Conservation (phyloP, 2,329 filamentous ascomycete species). For the Fusarium sarcochroum region DNA sequence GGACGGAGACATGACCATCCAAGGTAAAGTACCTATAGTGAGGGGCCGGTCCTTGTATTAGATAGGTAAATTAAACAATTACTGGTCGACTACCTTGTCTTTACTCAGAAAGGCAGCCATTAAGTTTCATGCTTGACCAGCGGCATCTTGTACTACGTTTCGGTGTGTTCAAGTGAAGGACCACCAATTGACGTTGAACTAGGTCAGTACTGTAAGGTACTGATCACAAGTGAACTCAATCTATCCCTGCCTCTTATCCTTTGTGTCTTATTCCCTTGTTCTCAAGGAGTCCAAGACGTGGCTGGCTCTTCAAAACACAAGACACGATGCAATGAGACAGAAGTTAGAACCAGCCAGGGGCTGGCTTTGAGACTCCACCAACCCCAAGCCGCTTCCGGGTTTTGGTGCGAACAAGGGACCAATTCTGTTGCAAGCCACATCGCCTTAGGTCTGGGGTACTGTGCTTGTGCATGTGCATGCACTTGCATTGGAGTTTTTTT, state of each 20-base stretch:
- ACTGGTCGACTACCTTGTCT: slow-evolving; percentile 5
- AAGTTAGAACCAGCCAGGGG: slow-evolving; percentile 27
- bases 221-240: slow-evolving; percentile 1
- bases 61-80: slow-evolving; percentile 14
- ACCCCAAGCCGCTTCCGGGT: slow-evolving; percentile 40
- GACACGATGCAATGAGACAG: slow-evolving; percentile 20
- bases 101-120: slow-evolving; percentile 17
- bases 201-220: neutral
- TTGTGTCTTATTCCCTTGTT: slow-evolving; percentile 8
- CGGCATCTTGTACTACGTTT: slow-evolving; percentile 27
- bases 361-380: slow-evolving; percentile 31
- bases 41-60: neutral
- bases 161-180: slow-evolving; percentile 19
- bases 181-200: slow-evolving; percentile 4
- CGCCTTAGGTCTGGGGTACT: slow-evolving; percentile 42
- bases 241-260: neutral
- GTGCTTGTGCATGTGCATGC: slow-evolving; percentile 23
- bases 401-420: slow-evolving; percentile 28
- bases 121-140: slow-evolving; percentile 2
- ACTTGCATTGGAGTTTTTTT: slow-evolving; percentile 13
- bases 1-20: slow-evolving; percentile 34
- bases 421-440: slow-evolving; percentile 36
- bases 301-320: slow-evolving; percentile 6
- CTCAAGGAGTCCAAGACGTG: slow-evolving; percentile 1
- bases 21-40: slow-evolving; percentile 4